Base-by-base conservation (phyloP, 495 filamentous ascomycete genomes). In the Penicillium simplicissimum region DNA sequence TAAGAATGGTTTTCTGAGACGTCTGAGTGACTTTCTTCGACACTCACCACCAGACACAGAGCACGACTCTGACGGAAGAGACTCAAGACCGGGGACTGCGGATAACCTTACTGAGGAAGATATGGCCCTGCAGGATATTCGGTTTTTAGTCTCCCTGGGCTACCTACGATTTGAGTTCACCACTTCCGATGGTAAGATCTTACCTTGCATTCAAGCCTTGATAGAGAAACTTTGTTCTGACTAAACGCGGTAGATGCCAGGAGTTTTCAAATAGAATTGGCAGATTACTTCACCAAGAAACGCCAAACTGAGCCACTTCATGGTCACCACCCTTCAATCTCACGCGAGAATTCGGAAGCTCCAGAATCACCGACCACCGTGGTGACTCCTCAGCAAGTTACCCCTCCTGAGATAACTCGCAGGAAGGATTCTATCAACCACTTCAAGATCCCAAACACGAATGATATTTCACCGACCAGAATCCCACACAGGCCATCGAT, bases 101-200 rank as follows among this genome's bases (percentile, higher is more conserved):
- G 21, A 38, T 38, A 33, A 1, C 37, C 17, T 40, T 55, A 36
- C 19, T 4, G 53, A 42, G 21, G 36, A 28, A 15, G 53, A 55
- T 4, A 10, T 55, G 1, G 21, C 34, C 3, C 3, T 11, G 25
- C 35, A 42, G 8, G 36, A 55, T 28, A 42, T 36, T 10, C 19
- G 28, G 42, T 28, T 55, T 15, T n/a, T 55, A 15, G 8, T 19
- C 17, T 55, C 53, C 5, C 17, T 55, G 19, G 35, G 19, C 13
- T 31, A 40, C 37, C 33, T 55, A 7, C 35, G 37, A 55, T 40
- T 55, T 40, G 37, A 40, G 25, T 55, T 55, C 21, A 23, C 53
- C 7, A 33, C 13, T n/a, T 25, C 21, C 17, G 23, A 42, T n/a
- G 53, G 53, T 55, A 42, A 55, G 34, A 38, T 21, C 8, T 13